phyloP scores from a whole-genome alignment of 192 early-diverging fungal species.

The Phycomyces nitens region DNA sequence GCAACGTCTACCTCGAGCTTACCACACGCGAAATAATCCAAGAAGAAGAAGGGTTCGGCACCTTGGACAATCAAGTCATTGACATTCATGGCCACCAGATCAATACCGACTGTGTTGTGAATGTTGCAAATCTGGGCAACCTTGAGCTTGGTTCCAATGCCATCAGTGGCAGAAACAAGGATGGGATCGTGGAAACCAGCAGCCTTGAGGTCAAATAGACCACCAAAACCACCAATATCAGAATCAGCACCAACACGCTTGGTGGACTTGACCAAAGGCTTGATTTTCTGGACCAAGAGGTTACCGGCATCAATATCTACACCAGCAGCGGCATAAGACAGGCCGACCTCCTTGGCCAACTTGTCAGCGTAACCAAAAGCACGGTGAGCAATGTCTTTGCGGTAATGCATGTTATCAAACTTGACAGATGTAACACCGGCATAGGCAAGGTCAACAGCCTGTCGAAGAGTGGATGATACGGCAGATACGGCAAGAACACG shows the following conservation, averaged over 20 bases:
- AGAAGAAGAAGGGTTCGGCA: conserved; percentile 97
- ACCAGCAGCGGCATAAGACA: conserved; percentile 95
- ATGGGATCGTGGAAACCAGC: conserved; percentile 92
- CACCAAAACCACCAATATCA: conserved; percentile 98
- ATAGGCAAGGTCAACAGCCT: conserved; percentile 81
- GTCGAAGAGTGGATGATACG: conserved; percentile 64
- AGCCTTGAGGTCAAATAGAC: conserved; percentile 93
- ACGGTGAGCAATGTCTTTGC: conserved; percentile 85
- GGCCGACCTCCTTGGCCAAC: conserved; percentile 43
- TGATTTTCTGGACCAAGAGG: conserved; percentile 91
- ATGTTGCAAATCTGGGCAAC: conserved; percentile 83
- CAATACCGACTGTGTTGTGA: conserved; percentile 94
- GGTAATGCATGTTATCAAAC: conserved; percentile 88
- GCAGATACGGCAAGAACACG: conserved; percentile 94
- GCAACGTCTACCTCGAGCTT: conserved; percentile 92
- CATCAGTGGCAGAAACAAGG: conserved; percentile 96
- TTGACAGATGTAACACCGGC: conserved; percentile 55
- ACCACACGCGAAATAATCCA: conserved; percentile 97
- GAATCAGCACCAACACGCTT: conserved; percentile 89
- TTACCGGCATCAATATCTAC: conserved; percentile 97
- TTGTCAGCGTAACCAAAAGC: conserved; percentile 44
- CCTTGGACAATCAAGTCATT: conserved; percentile 99
- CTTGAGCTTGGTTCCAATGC: conserved; percentile 98
- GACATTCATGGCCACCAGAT: conserved; percentile 99
- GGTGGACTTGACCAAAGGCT: conserved; percentile 92